Evolutionary conservation across 1,284 basidiomycete species (phyloP), one percentile per base, ranked within the genome.

Genomic region (Heliocybe sulcata): DNA sequence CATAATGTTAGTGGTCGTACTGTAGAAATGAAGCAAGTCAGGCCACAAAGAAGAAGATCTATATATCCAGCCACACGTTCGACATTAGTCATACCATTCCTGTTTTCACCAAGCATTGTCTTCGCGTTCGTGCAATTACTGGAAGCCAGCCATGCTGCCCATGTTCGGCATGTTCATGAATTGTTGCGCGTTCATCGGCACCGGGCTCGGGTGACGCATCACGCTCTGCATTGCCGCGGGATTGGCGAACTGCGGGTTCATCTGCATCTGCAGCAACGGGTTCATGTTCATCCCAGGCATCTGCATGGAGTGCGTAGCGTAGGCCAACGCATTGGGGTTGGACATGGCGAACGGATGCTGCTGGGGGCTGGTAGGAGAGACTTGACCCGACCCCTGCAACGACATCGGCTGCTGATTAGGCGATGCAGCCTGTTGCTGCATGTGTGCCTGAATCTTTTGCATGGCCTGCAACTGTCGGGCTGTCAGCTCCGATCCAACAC

Each of bases 141-240:
- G 47, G 60, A 67, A 68, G 29, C 67, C 65, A 35, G 66, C 70
- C 64, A 74, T 73, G 19, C 72, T 69, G 51, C 72, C 69, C 69
- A 80, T 80, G 63, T 70, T 72, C 72, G 81, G 79, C 69, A 80
- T 80, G 63, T 70, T 72, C 72, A 82, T 79, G 67, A 80, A 85
- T 51, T 76, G 77, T 66, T 84, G 82, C 53, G 72, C 73, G 23
- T 65, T 68, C 50, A 67, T 65, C 14, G 81, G 83, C 16, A 75
- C 78, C 16, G 87, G 87, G 64, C 85, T 89, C 6, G 86, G 79
- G 65, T 89, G 83, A 56, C 87, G 80, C 85, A 90, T 83, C 55
- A 89, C 85, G 61, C 85, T 88, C 64, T 90, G 87, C 81, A 90
- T 86, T n/a, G 85, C 80, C 58, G 85, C 84, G 22, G 77, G 74